Base-by-base conservation (phyloP, 345 rosid genomes). In the Rhodamnia argentea region DNA sequence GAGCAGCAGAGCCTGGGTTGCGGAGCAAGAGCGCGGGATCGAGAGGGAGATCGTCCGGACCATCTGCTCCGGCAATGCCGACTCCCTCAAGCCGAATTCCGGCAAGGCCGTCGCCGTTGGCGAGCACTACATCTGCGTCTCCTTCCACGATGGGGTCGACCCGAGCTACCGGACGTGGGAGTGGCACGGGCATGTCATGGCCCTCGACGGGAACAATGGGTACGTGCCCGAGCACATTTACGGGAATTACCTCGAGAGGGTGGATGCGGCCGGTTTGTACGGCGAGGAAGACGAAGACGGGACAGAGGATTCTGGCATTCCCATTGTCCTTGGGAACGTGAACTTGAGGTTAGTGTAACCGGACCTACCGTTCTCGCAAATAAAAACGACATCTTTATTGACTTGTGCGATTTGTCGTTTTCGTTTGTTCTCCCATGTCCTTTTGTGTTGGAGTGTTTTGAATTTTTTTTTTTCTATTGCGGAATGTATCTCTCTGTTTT, bases 181-280 rank as follows among this genome's bases (percentile, higher is more conserved):
- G 92, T 97, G 99, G 99, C 99, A 97, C 57, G 99, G 99, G 0
- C 99, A 97, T 88, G 94, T 97, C 53, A 91, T 96, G 99, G 64
- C 95, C 87, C 95, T 95, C 74, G 98, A 95, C 8, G 99, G 94
- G 86, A 96, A 94, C 84, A 89, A 93, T 74, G 99, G 97, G 59
- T 96, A 91, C 27, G 86, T 90, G 3, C 98, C 98, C 3, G 98
- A 96, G 93, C 96, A 94, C 87, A 94, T 97, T 13, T 97, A 96
- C 62, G 99, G 99, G 70, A 94, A 93, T 85, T 94, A 97, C 91
- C 95, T 95, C 62, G 99, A 96, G 95, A 93, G 96, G 89, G 89
- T 95, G 93, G 93, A 87, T 60, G 83, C 86, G 75, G 82, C 57
- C 87, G 42, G 90, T 83, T 74, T 58, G 70, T 89, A 91, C 75